A percentile compares a stretch with the other conserved stretches of the same genome.
These are phyloP conservation scores for Rubia tinctorum DNA, from an alignment of 305 asterid genomes.

Conservation along the genomic window DNA sequence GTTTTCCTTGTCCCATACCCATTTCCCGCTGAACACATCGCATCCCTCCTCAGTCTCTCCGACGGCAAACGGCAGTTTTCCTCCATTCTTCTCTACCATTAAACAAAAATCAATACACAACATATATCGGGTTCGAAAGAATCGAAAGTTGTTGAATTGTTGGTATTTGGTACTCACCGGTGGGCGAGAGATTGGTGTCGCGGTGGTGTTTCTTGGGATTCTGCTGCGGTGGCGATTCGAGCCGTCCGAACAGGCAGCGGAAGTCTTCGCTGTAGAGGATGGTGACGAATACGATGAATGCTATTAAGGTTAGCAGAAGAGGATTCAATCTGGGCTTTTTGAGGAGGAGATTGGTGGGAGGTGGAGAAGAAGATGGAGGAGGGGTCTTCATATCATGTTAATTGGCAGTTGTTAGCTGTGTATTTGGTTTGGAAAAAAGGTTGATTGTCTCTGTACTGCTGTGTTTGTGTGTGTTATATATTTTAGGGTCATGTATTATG, in stretches of 20 bases:
- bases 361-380: constrained; percentile 27
- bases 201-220: constrained; percentile 18
- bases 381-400: constrained; percentile 50
- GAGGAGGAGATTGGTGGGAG: constrained; percentile 35
- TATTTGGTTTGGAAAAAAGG: neutral
- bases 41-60: constrained; percentile 41
- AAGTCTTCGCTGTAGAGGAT: constrained; percentile 70
- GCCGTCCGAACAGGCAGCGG: constrained; percentile 54
- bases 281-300: constrained; percentile 63
- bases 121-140: no score
- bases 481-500: neutral
- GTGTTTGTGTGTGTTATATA: neutral
- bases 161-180: constrained; percentile 20
- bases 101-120: neutral
- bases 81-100: constrained; percentile 52
- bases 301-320: constrained; percentile 45
- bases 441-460: neutral
- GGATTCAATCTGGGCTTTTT: constrained; percentile 73
- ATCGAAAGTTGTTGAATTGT: neutral
- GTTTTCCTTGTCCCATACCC: constrained; percentile 61
- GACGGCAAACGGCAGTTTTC: constrained; percentile 31
- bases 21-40: constrained; percentile 61
- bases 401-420: neutral
- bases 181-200: constrained; percentile 24
- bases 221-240: constrained; percentile 28